Conservation (phyloP, 257 asterid genomes). For the Lavandula angustifolia region DNA sequence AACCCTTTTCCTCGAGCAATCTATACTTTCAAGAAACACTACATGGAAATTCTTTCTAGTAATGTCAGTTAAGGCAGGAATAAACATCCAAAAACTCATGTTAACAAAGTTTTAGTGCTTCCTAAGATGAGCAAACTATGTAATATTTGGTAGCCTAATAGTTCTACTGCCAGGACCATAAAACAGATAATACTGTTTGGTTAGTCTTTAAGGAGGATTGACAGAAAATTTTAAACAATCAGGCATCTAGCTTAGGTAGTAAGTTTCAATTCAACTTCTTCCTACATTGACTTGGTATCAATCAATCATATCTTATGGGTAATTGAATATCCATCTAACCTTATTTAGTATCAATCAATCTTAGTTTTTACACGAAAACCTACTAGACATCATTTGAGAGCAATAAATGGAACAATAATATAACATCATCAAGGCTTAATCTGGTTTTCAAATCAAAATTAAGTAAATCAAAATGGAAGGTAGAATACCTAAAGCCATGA, state of each 20-base stretch:
- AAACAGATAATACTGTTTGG: neutral
- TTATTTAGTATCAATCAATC: too few relatives aligned
- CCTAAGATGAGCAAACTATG: neutral
- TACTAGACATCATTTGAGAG: neutral
- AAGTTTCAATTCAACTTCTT: neutral
- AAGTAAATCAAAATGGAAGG: neutral
- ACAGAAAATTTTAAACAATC: too few relatives aligned
- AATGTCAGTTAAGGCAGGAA: conserved; percentile 4
- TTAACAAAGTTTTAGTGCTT: neutral
- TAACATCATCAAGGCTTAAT: neutral
- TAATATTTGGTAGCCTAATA: neutral
- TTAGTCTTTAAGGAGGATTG: too few relatives aligned
- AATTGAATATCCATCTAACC: too few relatives aligned
- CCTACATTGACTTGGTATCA: too few relatives aligned
- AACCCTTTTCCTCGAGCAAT: neutral
- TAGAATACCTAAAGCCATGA: conserved; percentile 80
- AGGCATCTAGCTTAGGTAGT: neutral
- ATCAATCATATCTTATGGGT: too few relatives aligned
- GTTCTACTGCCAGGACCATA: neutral
- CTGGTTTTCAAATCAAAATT: conserved; percentile 3
- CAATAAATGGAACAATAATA: conserved; percentile 1
- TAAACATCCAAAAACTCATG: neutral
- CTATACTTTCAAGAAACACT: neutral
- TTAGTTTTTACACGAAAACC: neutral
- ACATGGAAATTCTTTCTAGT: neutral